Conservation (phyloP, 164 flowering plant species). For the Chimonanthus salicifolius region DNA sequence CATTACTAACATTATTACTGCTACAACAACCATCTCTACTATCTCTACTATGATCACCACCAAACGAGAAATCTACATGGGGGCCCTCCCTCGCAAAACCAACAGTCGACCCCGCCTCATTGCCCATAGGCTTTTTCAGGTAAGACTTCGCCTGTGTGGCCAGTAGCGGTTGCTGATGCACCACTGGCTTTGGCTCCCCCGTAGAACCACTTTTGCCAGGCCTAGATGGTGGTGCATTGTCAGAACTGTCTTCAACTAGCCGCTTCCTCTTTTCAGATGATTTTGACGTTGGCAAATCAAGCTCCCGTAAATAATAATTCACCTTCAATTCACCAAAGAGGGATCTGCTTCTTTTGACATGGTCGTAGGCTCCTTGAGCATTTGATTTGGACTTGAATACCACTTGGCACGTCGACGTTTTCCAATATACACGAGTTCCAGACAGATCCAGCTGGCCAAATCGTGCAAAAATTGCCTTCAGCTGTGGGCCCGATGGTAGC, state of each 20-base stretch:
- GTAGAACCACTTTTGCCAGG: conserved; percentile 13
- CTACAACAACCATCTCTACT: too few species aligned
- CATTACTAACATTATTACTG: too few species aligned
- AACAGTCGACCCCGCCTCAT: too few species aligned
- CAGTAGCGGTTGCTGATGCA: not conserved
- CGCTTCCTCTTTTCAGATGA: conserved; percentile 25
- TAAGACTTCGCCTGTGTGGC: too few species aligned
- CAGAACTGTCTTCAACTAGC: conserved; percentile 28
- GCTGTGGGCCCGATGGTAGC: conserved; percentile 64
- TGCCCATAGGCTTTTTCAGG: too few species aligned
- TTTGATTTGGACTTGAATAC: conserved; percentile 58
- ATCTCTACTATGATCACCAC: too few species aligned
- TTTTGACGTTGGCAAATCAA: conserved; percentile 34
- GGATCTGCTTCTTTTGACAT: conserved; percentile 41
- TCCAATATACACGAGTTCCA: conserved; percentile 68
- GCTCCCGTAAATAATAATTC: conserved; percentile 39
- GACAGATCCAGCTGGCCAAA: conserved; percentile 81
- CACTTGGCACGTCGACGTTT: conserved; percentile 61
- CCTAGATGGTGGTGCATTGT: conserved; percentile 17
- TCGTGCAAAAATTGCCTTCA: conserved; percentile 83
- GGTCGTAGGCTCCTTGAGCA: conserved; percentile 56
- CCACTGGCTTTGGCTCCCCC: conserved; percentile 12
- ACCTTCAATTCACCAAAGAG: conserved; percentile 61
- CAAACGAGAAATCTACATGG: too few species aligned
- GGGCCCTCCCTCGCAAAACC: too few species aligned